Evolutionary conservation across 208 protist species (phyloP), one percentile per base, ranked within the genome.

Genomic region (Acanthamoeba castellanii): DNA sequence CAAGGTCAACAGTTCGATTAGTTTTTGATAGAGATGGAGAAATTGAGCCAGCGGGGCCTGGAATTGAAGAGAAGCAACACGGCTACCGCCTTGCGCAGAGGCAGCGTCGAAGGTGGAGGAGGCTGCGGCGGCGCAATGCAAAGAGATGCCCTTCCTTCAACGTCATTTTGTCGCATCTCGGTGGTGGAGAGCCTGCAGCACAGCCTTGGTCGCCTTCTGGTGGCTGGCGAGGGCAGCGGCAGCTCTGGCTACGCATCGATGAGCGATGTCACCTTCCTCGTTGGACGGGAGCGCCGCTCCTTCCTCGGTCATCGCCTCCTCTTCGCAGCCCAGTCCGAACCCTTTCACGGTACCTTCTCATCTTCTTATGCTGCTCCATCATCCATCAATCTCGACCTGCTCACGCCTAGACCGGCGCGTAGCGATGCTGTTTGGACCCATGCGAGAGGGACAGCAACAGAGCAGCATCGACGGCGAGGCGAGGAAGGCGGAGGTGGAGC

Each of bases 281-380:
- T 74, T 3, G 68, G 68, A 3, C 68, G n/a, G 27, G 68, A 74
- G 68, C 32, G 68, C 32, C 9, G n/a, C 7, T 27, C n/a, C n/a
- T 74, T 74, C 32, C 7, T 27, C 37, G 68, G 68, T 14, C 68
- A 74, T 27, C 68, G n/a, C 68, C n/a, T 74, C 18, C 68, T 74
- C 30, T 74, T 74, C 16, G 68, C 68, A 45, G n/a, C 68, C n/a
- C 68, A 74, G 68, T 74, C 68, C 3, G 68, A 74, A 74, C 68
- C 68, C 68, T 74, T 74, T 74, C 68, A 27, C 37, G 30, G 68
- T 74, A 68, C 16, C 4, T 27, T 3, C 61, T 22, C 61, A 3
- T 22, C 61, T 68, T 22, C 61, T 22, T 52, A n/a, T n/a, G n/a
- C n/a, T n/a, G n/a, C n/a, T n/a, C n/a, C n/a, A n/a, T n/a, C n/a